Base-by-base conservation (phyloP, 192 early-diverging fungal species). In the Cladochytrium replicatum region DNA sequence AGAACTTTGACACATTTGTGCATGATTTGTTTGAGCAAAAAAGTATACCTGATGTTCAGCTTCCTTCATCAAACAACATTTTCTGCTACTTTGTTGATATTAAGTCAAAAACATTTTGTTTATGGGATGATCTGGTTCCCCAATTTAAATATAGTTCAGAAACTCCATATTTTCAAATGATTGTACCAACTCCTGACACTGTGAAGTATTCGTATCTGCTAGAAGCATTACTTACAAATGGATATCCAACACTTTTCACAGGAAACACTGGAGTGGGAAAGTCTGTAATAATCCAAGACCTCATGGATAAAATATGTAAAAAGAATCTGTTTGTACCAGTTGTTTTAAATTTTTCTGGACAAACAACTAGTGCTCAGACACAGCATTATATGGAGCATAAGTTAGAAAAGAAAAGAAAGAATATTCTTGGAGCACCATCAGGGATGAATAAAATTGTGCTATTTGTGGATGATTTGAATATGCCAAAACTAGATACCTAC, bases 401-500 rank as follows among this genome's bases (percentile, higher is more conserved):
- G 48, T 59, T 79, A 4, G 77, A 79, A 54, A 79, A 79, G 61
- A 75, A 76, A 32, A 41, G 73, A 22, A 79, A 79, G 52, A 76
- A 76, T 48, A 78, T 76, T 37, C 56, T 59, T 46, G 77, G 77
- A n/a, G 73, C 77, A 2, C 77, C 77, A 4, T 54, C 55, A 17
- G 77, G 77, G 9, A 62, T 56, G 34, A 68, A 56, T 39, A 73
- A 66, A 48, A 69, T 79, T 34, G 63, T 76, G n/a, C 44, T 79
- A 9, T 79, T 79, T 61, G 68, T 79, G 7, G 77, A 79, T 51
- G 77, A 79, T 46, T 51, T 79, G 29, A 79, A 79, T 50, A 79
- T 79, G 73, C 73, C 77, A 3, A 78, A 78, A 32, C 58, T 75
- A 6, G 75, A 78, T 45, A 78, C 71, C 0, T 77, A 77, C 48